Percentiles rank a stretch among this genome's conserved stretches.
Conservation (phyloP, 2,329 filamentous ascomycete species). For the Fusarium sp. region DNA sequence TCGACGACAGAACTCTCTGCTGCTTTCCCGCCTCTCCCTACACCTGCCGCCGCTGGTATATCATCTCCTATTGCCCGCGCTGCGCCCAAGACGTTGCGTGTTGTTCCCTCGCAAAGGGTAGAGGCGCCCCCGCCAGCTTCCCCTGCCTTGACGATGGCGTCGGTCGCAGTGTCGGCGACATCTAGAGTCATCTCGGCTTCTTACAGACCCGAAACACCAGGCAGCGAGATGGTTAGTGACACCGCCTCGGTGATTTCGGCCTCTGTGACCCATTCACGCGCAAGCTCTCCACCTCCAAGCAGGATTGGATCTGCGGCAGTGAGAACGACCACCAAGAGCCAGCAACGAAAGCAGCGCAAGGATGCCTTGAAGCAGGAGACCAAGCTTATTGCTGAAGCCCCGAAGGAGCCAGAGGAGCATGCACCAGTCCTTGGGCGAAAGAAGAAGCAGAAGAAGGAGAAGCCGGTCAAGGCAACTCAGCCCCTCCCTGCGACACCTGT, state of each 20-base stretch:
- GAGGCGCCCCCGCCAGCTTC: constrained; percentile 59
- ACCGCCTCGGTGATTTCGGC: constrained; percentile 76
- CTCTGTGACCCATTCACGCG: constrained; percentile 71
- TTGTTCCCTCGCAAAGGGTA: constrained; percentile 70
- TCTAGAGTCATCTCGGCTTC: constrained; percentile 45
- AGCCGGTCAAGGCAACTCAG: constrained; percentile 46
- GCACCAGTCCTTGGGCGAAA: constrained; percentile 80
- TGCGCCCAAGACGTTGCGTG: constrained; percentile 71
- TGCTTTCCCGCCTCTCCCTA: constrained; percentile 60
- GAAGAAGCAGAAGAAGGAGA: constrained; percentile 85
- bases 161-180: constrained; percentile 42
- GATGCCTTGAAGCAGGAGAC: constrained; percentile 71
- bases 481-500: constrained; percentile 14
- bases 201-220: constrained; percentile 73
- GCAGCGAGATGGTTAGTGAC: constrained; percentile 78
- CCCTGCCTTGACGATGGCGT: constrained; percentile 44
- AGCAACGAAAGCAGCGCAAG: constrained; percentile 77
- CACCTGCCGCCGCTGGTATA: constrained; percentile 54
- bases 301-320: constrained; percentile 74
- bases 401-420: constrained; percentile 65
- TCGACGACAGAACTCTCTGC: constrained; percentile 45
- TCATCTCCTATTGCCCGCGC: constrained; percentile 60
- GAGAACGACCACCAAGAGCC: constrained; percentile 76
- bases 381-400: constrained; percentile 58
- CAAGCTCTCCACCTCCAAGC: constrained; percentile 71